Conservation (phyloP, 495 filamentous ascomycete species). For the Neurospora sp. region DNA sequence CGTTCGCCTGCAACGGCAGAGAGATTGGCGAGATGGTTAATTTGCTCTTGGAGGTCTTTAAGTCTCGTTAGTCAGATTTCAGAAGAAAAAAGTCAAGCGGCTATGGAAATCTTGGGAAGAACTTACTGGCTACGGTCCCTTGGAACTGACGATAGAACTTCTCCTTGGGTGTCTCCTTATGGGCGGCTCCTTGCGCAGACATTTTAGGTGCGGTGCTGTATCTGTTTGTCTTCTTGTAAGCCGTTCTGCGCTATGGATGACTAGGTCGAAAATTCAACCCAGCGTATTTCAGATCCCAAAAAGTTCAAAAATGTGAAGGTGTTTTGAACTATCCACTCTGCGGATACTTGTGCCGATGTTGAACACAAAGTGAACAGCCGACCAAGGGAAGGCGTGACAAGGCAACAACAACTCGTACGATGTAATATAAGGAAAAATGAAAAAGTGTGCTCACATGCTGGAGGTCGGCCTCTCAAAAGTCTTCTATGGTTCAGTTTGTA, state of each 20-base stretch:
- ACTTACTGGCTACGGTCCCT: constrained; percentile 55
- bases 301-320: background rate
- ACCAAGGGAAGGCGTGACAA: background rate
- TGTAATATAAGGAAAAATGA: background rate
- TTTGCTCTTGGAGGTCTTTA: constrained; percentile 32
- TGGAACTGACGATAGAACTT: constrained; percentile 74
- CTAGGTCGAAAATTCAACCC: background rate
- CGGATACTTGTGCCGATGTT: background rate
- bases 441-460: background rate
- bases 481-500: no score
- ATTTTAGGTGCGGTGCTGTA: background rate
- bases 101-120: background rate
- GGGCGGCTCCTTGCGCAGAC: background rate
- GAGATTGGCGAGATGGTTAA: constrained; percentile 23
- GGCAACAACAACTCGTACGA: background rate
- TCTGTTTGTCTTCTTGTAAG: background rate
- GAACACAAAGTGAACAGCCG: background rate
- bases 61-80: background rate
- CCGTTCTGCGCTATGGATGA: background rate
- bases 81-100: background rate
- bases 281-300: background rate
- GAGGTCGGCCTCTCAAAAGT: background rate
- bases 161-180: constrained; percentile 46
- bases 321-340: background rate
- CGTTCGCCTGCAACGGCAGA: constrained; percentile 32